Conservation (phyloP, 2,329 filamentous ascomycete genomes). For the Colletotrichum tropicale region DNA sequence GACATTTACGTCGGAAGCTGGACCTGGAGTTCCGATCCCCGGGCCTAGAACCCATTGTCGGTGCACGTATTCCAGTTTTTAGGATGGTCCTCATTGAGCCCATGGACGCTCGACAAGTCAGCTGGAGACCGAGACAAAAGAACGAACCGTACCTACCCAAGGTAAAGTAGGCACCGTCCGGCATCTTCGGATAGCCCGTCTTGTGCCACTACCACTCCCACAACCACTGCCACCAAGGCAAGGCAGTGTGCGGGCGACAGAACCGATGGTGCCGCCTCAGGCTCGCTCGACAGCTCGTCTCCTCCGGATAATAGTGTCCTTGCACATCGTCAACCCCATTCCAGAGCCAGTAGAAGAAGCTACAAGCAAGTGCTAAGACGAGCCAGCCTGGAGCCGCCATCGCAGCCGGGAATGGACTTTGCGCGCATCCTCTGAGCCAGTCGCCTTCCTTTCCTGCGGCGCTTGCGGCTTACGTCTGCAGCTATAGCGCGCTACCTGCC, state of each 20-base stretch:
- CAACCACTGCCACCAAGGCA: neutral
- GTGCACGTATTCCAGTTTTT: neutral
- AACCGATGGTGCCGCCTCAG: neutral
- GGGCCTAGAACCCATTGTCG: neutral
- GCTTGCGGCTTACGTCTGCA: slow-evolving; percentile 10
- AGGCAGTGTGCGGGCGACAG: neutral
- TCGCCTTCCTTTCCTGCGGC: neutral
- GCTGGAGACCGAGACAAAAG: neutral
- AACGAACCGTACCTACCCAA: neutral
- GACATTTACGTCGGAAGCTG: neutral
- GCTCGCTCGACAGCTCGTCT: neutral
- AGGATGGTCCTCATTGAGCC: neutral
- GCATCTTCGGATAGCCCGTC: neutral
- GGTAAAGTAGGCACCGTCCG: neutral
- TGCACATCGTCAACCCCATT: neutral
- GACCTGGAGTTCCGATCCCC: neutral
- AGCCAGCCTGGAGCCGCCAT: neutral
- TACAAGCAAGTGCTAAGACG: neutral
- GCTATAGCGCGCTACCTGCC: neutral
- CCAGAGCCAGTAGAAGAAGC: neutral
- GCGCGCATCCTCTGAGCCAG: neutral
- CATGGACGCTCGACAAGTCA: neutral
- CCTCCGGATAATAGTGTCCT: neutral
- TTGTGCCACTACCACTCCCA: neutral
- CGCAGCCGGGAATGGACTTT: neutral